Evolutionary conservation across 805 yeast genomes (phyloP).

Genomic region (Millerago galiae): DNA sequence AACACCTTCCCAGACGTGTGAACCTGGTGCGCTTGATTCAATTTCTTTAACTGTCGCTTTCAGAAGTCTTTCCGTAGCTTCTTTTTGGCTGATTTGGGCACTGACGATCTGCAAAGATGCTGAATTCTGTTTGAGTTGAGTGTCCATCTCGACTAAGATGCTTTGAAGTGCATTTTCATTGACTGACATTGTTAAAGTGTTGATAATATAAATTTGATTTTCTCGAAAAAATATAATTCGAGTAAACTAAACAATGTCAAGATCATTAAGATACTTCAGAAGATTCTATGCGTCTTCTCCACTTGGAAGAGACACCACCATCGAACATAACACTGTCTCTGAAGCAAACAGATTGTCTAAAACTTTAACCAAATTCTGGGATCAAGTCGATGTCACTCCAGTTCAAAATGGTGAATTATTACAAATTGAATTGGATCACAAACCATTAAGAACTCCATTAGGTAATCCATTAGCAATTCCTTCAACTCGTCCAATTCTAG

Average conservation of each 20-base stretch:
- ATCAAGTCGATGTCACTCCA: slow-evolving; percentile 46
- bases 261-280: slow-evolving; percentile 8
- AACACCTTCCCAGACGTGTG: slow-evolving; percentile 73
- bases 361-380: slow-evolving; percentile 77
- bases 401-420: slow-evolving; percentile 26
- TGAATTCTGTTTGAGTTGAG: slow-evolving; percentile 51
- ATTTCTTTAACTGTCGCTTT: slow-evolving; percentile 6
- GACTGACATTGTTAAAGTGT: slow-evolving; percentile 29
- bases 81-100: slow-evolving; percentile 30
- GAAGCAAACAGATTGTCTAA: slow-evolving; percentile 68
- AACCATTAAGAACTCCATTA: slow-evolving; percentile 76
- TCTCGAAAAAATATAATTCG: neutral
- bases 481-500: slow-evolving; percentile 48
- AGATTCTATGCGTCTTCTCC: slow-evolving; percentile 7
- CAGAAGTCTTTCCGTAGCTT: slow-evolving; percentile 4
- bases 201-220: neutral
- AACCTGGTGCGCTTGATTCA: slow-evolving; percentile 12
- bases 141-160: slow-evolving; percentile 58
- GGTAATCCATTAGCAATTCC: slow-evolving; percentile 72
- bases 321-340: slow-evolving; percentile 46
- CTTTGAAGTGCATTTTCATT: slow-evolving; percentile 41
- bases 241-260: slow-evolving; percentile 2
- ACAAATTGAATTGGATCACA: slow-evolving; percentile 62
- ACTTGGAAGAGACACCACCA: slow-evolving; percentile 26
- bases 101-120: slow-evolving; percentile 53